Conservation (phyloP, 1,284 basidiomycete genomes). For the Takashimella koratensis region DNA sequence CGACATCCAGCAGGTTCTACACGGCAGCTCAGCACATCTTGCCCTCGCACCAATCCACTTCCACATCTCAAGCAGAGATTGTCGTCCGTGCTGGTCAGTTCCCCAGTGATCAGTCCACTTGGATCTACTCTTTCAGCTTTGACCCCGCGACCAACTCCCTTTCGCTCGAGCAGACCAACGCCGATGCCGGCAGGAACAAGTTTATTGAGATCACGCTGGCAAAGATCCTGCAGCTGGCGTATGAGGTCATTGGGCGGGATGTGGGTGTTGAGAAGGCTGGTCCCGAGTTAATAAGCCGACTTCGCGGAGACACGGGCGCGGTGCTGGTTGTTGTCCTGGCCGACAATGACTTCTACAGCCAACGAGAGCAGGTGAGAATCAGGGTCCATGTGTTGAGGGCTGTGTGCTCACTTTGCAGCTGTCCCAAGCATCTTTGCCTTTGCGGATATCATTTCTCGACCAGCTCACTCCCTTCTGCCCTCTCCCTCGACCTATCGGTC, state of each 20-base stretch:
- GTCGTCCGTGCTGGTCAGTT: conserved; percentile 88
- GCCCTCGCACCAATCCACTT: conserved; percentile 25
- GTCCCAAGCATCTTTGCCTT: conserved; percentile 57
- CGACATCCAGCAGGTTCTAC: conserved; percentile 91
- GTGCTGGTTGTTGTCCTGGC: conserved; percentile 78
- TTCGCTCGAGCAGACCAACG: conserved; percentile 13
- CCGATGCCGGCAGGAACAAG: conserved; percentile 61
- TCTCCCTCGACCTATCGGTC: conserved; percentile 64
- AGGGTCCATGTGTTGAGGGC: neutral
- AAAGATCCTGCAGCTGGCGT: conserved; percentile 66
- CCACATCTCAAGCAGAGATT: conserved; percentile 45
- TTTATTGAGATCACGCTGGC: conserved; percentile 86
- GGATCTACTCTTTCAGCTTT: conserved; percentile 59
- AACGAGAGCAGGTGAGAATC: conserved; percentile 68
- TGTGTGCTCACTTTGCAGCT: conserved; percentile 53
- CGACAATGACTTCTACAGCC: conserved; percentile 98
- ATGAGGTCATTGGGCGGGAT: conserved; percentile 56
- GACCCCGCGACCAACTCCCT: neutral
- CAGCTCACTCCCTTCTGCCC: conserved; percentile 69
- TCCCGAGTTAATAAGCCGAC: conserved; percentile 42
- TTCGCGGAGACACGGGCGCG: conserved; percentile 17
- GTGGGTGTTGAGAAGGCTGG: conserved; percentile 23
- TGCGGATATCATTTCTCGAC: conserved; percentile 55
- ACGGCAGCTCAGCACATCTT: conserved; percentile 50
- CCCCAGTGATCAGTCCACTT: conserved; percentile 58